A percentile compares a stretch with the other conserved stretches of the same genome.
phyloP scores from a whole-genome alignment of 768 basidiomycete genomes.

The Russula sp. region DNA sequence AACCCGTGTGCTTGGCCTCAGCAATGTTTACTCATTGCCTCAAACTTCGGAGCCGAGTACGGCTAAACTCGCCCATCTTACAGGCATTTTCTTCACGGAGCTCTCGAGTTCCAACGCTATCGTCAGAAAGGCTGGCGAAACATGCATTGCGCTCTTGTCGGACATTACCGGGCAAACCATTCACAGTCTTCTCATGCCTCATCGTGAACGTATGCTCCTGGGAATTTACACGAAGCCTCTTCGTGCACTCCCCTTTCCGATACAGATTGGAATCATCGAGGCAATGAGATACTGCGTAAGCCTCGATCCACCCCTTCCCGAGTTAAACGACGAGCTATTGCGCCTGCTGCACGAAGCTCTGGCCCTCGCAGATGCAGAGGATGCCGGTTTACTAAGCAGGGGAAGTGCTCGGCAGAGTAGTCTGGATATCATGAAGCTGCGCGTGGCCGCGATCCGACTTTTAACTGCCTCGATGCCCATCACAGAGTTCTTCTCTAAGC shows the following conservation, averaged over 20 bases:
- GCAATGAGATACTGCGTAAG: slow-evolving; percentile 91
- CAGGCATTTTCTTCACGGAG: slow-evolving; percentile 83
- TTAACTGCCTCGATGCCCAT: slow-evolving; percentile 92
- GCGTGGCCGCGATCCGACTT: slow-evolving; percentile 89
- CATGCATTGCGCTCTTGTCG: slow-evolving; percentile 71
- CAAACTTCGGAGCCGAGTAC: slow-evolving; percentile 35
- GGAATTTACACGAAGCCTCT: slow-evolving; percentile 96
- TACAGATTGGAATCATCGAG: slow-evolving; percentile 97
- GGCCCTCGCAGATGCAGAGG: slow-evolving; percentile 93
- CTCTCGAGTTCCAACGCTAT: slow-evolving; percentile 79
- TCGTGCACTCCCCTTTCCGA: slow-evolving; percentile 86
- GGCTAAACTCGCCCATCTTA: slow-evolving; percentile 54
- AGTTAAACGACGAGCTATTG: slow-evolving; percentile 86
- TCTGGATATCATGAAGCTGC: slow-evolving; percentile 78
- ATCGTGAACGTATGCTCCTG: slow-evolving; percentile 81
- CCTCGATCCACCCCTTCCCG: slow-evolving; percentile 81
- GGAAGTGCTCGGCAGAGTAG: slow-evolving; percentile 68
- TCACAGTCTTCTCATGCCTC: slow-evolving; percentile 71
- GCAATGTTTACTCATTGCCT: slow-evolving; percentile 42
- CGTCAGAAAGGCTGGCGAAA: slow-evolving; percentile 78
- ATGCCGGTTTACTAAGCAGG: slow-evolving; percentile 70
- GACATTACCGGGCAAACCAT: slow-evolving; percentile 63
- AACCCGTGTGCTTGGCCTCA: slow-evolving; percentile 53
- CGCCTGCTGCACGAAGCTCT: slow-evolving; percentile 90
- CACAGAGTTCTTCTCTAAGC: slow-evolving; percentile 87